A percentile compares a stretch with the other conserved stretches of the same genome.
Evolutionary conservation across 2,329 filamentous ascomycete genomes (phyloP).

Genomic region (Trichophyton benhamiae): DNA sequence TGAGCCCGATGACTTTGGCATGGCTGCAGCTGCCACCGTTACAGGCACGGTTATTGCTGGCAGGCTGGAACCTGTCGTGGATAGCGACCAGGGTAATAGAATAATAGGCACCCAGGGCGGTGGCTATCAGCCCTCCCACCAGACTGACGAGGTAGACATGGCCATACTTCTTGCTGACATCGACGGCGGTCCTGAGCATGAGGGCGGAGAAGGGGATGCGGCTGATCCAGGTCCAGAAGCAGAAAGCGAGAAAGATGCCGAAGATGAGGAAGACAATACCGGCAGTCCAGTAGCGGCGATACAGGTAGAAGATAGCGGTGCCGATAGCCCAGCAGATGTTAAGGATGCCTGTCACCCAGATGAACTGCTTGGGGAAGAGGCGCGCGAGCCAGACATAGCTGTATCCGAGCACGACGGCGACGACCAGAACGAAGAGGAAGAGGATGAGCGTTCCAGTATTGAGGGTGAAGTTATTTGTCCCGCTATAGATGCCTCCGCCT

Average conservation of each 20-base stretch:
- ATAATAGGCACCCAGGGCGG: slow-evolving; percentile 73
- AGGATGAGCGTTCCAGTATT: slow-evolving; percentile 77
- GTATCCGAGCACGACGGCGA: slow-evolving; percentile 60
- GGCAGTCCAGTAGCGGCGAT: slow-evolving; percentile 61
- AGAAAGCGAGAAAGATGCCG: slow-evolving; percentile 36
- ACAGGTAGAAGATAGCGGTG: slow-evolving; percentile 77
- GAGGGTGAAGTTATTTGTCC: slow-evolving; percentile 53
- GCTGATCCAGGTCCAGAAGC: slow-evolving; percentile 78
- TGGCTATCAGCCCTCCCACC: slow-evolving; percentile 64
- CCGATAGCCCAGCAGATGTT: slow-evolving; percentile 77
- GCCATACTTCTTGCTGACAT: slow-evolving; percentile 70
- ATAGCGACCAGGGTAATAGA: slow-evolving; percentile 74
- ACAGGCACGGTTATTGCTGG: slow-evolving; percentile 43
- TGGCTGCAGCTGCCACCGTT: slow-evolving; percentile 49
- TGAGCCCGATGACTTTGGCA: slow-evolving; percentile 68
- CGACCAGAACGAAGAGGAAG: slow-evolving; percentile 41
- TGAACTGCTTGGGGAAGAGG: slow-evolving; percentile 74
- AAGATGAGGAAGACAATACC: slow-evolving; percentile 53
- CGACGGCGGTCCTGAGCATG: slow-evolving; percentile 76
- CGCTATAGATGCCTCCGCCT: slow-evolving; percentile 62
- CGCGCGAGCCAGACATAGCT: slow-evolving; percentile 65
- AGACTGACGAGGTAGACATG: slow-evolving; percentile 79
- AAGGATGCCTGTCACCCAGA: slow-evolving; percentile 82
- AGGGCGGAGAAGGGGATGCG: slow-evolving; percentile 83
- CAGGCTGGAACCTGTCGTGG: slow-evolving; percentile 70